A percentile compares a stretch with the other conserved stretches of the same genome.
Evolutionary conservation across 2,329 filamentous ascomycete species (phyloP).

Genomic region (Fusarium annulatum): DNA sequence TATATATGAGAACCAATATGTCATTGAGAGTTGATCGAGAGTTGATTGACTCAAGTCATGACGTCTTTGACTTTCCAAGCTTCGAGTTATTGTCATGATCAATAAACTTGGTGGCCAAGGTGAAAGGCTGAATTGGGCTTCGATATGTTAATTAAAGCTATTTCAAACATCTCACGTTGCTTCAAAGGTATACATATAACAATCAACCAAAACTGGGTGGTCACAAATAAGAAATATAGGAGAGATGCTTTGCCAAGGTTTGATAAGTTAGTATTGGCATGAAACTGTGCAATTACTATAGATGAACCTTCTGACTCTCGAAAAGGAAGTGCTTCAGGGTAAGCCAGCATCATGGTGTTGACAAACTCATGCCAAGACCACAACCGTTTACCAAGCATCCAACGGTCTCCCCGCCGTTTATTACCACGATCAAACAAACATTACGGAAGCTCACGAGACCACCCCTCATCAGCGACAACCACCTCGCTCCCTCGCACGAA

Average conservation of each 20-base stretch:
- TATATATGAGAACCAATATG: neutral
- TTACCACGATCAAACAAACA: neutral
- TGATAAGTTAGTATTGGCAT: neutral
- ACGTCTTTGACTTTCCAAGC: neutral
- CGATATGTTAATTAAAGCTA: rapidly evolving
- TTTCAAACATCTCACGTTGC: neutral
- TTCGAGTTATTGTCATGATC: neutral
- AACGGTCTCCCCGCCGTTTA: conserved; percentile 18
- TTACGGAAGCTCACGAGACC: neutral
- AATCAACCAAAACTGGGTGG: rapidly evolving
- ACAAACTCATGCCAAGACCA: neutral
- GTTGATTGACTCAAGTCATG: neutral
- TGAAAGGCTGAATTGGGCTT: rapidly evolving
- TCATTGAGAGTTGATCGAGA: neutral
- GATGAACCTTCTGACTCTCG: neutral
- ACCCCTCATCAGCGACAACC: neutral
- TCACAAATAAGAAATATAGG: rapidly evolving
- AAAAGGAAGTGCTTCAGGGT: neutral
- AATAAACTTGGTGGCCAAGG: neutral
- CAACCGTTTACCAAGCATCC: conserved; percentile 4
- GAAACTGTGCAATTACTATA: neutral
- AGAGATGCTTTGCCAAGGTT: rapidly evolving
- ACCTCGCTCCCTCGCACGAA: neutral
- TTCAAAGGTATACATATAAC: rapidly evolving
- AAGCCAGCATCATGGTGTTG: neutral